Conservation (phyloP, 2,329 filamentous ascomycete genomes). For the Ascocoryne sarcoides region DNA sequence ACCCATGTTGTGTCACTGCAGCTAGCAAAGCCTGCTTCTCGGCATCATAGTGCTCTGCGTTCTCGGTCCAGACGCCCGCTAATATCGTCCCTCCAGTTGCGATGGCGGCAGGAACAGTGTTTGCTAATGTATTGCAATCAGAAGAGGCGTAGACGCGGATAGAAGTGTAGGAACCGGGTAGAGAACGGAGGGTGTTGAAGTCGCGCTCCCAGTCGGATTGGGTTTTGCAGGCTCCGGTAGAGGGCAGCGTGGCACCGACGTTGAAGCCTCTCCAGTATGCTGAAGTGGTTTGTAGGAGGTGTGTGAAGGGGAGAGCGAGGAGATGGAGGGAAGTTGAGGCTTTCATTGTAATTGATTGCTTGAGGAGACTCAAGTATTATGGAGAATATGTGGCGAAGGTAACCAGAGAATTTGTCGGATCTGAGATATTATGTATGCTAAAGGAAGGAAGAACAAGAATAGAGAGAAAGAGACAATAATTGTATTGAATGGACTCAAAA, state of each 20-base stretch:
- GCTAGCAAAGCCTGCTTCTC: conserved; percentile 52
- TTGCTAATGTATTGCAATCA: conserved; percentile 40
- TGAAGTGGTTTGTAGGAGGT: too few species aligned
- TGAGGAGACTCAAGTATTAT: too few species aligned
- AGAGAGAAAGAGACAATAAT: too few species aligned
- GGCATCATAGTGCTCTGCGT: conserved; percentile 43
- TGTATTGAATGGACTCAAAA: too few species aligned
- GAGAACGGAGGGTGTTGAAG: conserved; percentile 41
- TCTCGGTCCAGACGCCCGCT: conserved; percentile 56
- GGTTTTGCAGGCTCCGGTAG: conserved; percentile 56
- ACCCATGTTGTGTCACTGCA: conserved; percentile 47
- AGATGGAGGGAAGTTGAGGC: too few species aligned
- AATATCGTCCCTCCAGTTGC: conserved; percentile 51
- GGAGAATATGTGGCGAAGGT: too few species aligned
- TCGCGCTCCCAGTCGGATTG: conserved; percentile 56
- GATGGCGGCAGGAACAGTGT: conserved; percentile 48
- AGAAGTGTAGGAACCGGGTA: conserved; percentile 46
- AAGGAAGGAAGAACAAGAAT: too few species aligned
- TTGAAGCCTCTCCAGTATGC: conserved; percentile 37
- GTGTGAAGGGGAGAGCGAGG: too few species aligned
- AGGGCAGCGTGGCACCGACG: conserved; percentile 30
- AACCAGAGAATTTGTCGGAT: too few species aligned
- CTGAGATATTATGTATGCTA: too few species aligned
- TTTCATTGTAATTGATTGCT: too few species aligned
- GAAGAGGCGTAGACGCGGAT: conserved; percentile 54